Percentiles rank a stretch among this genome's conserved stretches.
phyloP scores from a whole-genome alignment of 345 rosid genomes.

The Schrenkiella parvula region DNA sequence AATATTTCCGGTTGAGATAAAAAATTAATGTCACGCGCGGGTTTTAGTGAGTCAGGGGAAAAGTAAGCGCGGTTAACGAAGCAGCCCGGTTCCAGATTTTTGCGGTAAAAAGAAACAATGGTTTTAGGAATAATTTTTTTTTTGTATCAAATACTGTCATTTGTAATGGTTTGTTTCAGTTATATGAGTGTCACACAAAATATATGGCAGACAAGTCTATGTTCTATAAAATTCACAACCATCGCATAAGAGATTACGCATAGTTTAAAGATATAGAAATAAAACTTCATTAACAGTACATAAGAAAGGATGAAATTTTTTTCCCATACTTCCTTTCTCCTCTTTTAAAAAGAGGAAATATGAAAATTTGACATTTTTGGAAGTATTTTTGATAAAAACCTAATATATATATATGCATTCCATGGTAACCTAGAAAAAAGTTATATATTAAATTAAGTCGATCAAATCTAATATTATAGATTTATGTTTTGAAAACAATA shows the following conservation, averaged over 20 bases:
- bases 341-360: too few species aligned
- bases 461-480: not conserved
- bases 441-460: too few species aligned
- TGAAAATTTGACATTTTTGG: too few species aligned
- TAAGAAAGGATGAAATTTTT: too few species aligned
- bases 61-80: slow-evolving; percentile 23
- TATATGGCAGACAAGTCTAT: not conserved
- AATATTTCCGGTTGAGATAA: not conserved
- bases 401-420: not conserved
- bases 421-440: too few species aligned
- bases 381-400: not conserved
- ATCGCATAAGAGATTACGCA: not conserved
- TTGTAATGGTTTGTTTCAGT: not conserved
- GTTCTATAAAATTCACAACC: not conserved
- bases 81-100: slow-evolving; percentile 22
- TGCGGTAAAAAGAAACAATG: not conserved
- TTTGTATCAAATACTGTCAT: not conserved
- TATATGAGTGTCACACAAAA: not conserved
- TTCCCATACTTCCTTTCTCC: too few species aligned
- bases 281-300: not conserved
- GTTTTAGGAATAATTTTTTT: not conserved
- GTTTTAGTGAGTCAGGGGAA: slow-evolving; percentile 35
- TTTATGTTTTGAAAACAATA: not conserved
- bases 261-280: not conserved
- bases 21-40: slow-evolving; percentile 30